These are phyloP conservation scores for Aegilops speltoides DNA, from an alignment of 176 grass and related monocot species.

Conservation along the genomic window DNA sequence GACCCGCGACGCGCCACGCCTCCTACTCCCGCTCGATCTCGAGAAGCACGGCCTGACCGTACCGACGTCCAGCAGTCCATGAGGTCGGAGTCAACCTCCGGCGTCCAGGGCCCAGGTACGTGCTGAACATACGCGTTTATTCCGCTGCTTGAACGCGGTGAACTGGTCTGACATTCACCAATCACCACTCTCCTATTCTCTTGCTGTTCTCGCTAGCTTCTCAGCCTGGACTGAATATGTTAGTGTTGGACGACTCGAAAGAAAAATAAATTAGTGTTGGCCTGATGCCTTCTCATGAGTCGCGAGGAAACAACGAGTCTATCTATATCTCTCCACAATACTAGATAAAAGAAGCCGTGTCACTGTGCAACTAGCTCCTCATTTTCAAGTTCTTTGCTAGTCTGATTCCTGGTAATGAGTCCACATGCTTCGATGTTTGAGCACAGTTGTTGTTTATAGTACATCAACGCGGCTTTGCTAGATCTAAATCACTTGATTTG, in stretches of 20 bases:
- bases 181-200: not conserved
- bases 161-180: not conserved
- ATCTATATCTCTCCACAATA: not conserved
- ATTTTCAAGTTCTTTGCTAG: not conserved
- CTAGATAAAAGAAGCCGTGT: not conserved
- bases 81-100: not conserved
- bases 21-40: too few species aligned
- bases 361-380: not conserved
- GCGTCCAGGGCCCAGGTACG: not conserved
- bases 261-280: not conserved
- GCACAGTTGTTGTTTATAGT: too few species aligned
- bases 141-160: not conserved
- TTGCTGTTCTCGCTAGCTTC: not conserved
- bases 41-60: too few species aligned
- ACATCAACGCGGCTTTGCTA: not conserved
- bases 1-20: too few species aligned
- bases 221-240: not conserved
- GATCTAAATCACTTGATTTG: not conserved
- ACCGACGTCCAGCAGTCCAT: not conserved
- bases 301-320: too few species aligned
- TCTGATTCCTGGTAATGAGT: not conserved
- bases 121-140: not conserved
- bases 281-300: not conserved
- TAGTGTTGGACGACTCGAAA: not conserved
- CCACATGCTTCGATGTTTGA: not conserved